phyloP scores from a whole-genome alignment of 208 protist genomes.

The Leishmania mexicana region DNA sequence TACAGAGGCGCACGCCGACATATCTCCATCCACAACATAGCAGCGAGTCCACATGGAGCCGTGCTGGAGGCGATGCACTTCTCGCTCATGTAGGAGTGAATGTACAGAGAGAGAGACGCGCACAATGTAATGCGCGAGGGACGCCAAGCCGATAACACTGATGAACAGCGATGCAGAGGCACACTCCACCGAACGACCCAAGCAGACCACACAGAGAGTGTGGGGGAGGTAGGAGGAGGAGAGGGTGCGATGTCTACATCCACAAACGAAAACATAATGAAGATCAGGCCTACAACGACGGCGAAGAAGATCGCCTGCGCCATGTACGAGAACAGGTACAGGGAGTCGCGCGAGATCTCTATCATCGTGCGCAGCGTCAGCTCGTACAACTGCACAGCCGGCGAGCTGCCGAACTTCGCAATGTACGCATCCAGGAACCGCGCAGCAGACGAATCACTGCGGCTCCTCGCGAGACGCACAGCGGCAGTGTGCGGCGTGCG shows the following conservation, averaged over 20 bases:
- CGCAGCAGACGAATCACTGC: conserved; percentile 40
- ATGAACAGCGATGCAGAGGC: background rate
- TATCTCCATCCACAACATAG: background rate
- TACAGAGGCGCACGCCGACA: background rate
- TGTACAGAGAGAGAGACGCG: background rate
- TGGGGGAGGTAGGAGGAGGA: conserved; percentile 1
- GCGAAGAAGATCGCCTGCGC: conserved; percentile 67
- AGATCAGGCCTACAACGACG: conserved; percentile 71
- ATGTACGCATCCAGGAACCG: conserved; percentile 58
- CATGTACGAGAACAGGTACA: conserved; percentile 51
- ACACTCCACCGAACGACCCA: no score
- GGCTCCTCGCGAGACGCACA: conserved; percentile 40
- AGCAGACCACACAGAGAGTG: no score
- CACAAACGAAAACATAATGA: conserved; percentile 34
- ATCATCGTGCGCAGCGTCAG: conserved; percentile 40
- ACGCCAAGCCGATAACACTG: background rate
- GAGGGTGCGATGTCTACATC: conserved; percentile 54
- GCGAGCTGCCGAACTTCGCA: conserved; percentile 43
- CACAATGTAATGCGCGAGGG: background rate
- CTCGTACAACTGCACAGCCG: conserved; percentile 60
- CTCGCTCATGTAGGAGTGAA: background rate
- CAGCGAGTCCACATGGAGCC: background rate
- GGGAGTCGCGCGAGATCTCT: conserved; percentile 47
- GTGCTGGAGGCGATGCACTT: background rate
- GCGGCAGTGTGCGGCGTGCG: conserved; percentile 60